A percentile compares a stretch with the other conserved stretches of the same genome.
These are phyloP conservation scores for Calonectria fujianensis DNA, from an alignment of 2,329 filamentous ascomycete species.

Conservation along the genomic window DNA sequence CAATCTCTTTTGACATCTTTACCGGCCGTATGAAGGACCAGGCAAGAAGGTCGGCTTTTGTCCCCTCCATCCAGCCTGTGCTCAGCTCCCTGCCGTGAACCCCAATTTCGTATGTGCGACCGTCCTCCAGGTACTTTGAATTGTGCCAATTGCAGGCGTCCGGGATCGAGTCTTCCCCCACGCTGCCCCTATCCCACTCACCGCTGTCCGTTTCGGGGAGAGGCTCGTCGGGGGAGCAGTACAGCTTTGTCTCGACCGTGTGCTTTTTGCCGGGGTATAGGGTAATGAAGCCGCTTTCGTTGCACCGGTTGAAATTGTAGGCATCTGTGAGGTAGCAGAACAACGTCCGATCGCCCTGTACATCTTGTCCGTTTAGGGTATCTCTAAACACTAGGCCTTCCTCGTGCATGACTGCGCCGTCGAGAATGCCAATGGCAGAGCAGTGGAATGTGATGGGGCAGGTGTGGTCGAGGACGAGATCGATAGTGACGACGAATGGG, in stretches of 20 bases:
- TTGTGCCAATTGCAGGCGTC: constrained; percentile 11
- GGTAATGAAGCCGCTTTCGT: constrained; percentile 18
- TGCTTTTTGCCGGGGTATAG: constrained; percentile 12
- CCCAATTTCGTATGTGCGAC: constrained; percentile 4
- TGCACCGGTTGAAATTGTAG: constrained; percentile 16
- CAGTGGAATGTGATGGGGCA: constrained; percentile 19
- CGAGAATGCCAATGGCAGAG: constrained; percentile 9
- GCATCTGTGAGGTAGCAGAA: constrained; percentile 13
- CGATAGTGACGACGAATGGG: neutral
- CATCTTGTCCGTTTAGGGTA: neutral
- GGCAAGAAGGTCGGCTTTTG: constrained; percentile 13
- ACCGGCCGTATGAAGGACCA: constrained; percentile 13
- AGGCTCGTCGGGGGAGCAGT: neutral
- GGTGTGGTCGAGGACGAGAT: constrained; percentile 14
- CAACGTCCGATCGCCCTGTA: neutral
- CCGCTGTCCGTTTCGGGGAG: neutral
- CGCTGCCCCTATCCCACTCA: neutral
- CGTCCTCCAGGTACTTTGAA: neutral
- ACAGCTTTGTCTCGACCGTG: constrained; percentile 3
- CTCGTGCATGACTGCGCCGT: constrained; percentile 13
- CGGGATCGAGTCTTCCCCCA: neutral
- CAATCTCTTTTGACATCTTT: constrained; percentile 12
- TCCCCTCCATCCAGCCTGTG: constrained; percentile 16
- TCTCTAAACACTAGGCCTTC: constrained; percentile 13
- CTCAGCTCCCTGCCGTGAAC: neutral